Conservation (phyloP, 306 rosid species). For the Calophaca sinica region DNA sequence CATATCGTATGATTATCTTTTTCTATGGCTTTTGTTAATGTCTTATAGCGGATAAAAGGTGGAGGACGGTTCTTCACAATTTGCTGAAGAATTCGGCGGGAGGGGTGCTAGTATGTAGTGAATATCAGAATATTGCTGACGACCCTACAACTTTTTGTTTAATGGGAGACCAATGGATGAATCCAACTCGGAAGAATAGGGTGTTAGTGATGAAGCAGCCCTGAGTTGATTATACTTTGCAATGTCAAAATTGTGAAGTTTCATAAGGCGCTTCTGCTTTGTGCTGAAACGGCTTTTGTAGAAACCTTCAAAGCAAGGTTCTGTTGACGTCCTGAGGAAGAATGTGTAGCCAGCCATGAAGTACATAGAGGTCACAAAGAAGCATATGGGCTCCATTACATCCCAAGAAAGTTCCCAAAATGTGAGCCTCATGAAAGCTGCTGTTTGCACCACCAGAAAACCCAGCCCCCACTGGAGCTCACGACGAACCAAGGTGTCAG, state of each 20-base stretch:
- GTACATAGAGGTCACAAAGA: constrained; percentile 70
- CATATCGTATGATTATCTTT: not conserved
- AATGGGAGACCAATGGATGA: constrained; percentile 13
- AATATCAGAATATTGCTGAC: not conserved
- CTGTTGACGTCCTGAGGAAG: constrained; percentile 77
- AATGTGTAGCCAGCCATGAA: constrained; percentile 81
- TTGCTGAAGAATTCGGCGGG: no score
- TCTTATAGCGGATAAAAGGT: not conserved
- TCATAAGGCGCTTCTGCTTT: constrained; percentile 72
- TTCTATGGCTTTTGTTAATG: not conserved
- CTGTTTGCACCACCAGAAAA: constrained; percentile 62
- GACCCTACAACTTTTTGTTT: not conserved
- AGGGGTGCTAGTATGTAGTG: not conserved
- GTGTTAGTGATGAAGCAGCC: constrained; percentile 39
- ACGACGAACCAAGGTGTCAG: constrained; percentile 61
- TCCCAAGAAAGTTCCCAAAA: constrained; percentile 97
- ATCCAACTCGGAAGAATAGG: not conserved
- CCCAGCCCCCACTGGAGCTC: constrained; percentile 76
- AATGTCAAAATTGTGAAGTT: constrained; percentile 63
- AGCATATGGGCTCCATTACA: constrained; percentile 94
- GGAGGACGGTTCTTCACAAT: not conserved
- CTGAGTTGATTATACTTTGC: constrained; percentile 66
- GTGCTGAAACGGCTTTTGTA: constrained; percentile 64
- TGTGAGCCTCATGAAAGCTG: constrained; percentile 84
- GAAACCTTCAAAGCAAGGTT: constrained; percentile 82